phyloP scores from a whole-genome alignment of 164 flowering plant genomes.

The Tetrastigma voinierianum region DNA sequence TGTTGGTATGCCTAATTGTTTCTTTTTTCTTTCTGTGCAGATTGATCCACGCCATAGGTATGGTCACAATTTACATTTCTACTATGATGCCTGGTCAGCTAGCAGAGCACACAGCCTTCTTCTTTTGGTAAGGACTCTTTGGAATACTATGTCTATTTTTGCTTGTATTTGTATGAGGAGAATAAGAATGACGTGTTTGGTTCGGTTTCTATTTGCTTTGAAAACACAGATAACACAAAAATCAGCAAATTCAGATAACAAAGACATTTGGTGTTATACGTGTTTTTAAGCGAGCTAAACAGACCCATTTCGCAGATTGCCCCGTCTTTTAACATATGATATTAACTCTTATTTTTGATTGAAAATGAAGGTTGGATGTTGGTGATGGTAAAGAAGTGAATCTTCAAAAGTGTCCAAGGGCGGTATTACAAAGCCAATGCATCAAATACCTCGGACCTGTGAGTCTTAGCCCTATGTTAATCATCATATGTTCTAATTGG shows the following conservation, averaged over 20 bases:
- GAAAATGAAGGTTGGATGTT: constrained; percentile 46
- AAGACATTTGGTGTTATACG: too few species aligned
- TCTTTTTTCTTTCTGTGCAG: constrained; percentile 21
- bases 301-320: not conserved
- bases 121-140: constrained; percentile 47
- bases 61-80: constrained; percentile 64
- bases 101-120: constrained; percentile 62
- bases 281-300: too few species aligned
- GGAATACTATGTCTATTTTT: too few species aligned
- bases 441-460: constrained; percentile 53
- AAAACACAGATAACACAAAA: too few species aligned
- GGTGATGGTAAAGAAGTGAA: constrained; percentile 52
- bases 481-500: too few species aligned
- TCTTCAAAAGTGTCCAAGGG: constrained; percentile 28
- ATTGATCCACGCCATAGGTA: constrained; percentile 78
- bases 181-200: too few species aligned
- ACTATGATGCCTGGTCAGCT: constrained; percentile 53
- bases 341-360: not conserved
- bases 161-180: too few species aligned
- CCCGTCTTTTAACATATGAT: not conserved
- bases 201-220: too few species aligned
- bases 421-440: constrained; percentile 33
- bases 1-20: not conserved
- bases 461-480: constrained; percentile 8
- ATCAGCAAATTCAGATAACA: too few species aligned